These are phyloP conservation scores for Wickerhamomyces ciferrii DNA, from an alignment of 805 yeast species.

Conservation along the genomic window DNA sequence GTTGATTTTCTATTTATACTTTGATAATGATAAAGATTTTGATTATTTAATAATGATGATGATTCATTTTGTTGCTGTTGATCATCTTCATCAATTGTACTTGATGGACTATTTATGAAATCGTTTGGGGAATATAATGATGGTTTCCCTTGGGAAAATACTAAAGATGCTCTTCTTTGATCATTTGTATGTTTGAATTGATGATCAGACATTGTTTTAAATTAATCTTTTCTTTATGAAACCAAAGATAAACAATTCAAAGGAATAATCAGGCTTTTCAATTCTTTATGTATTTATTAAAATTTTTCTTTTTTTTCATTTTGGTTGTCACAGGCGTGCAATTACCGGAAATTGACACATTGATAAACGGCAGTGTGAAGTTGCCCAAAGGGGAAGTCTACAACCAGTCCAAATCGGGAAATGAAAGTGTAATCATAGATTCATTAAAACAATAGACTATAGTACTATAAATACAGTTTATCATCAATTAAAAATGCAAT, in stretches of 20 bases:
- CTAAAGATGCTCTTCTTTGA: slow-evolving; percentile 12
- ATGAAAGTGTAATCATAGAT: too few species aligned
- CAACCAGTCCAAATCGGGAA: too few species aligned
- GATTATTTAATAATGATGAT: neutral
- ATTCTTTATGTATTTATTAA: neutral
- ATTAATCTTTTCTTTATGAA: too few species aligned
- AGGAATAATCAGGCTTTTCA: neutral
- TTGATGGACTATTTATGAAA: neutral
- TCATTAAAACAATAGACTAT: too few species aligned
- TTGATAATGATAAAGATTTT: neutral
- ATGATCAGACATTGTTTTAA: slow-evolving; percentile 6
- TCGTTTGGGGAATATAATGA: slow-evolving; percentile 13
- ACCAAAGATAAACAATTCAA: too few species aligned
- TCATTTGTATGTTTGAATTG: slow-evolving; percentile 19
- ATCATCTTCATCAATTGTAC: neutral
- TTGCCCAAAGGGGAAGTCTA: neutral
- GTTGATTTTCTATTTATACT: neutral
- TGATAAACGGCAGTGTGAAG: neutral
- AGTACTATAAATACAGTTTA: neutral
- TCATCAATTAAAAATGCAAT: slow-evolving; percentile 34
- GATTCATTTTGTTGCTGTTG: neutral
- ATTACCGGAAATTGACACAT: neutral
- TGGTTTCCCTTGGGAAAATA: slow-evolving; percentile 13
- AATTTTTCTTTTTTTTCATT: neutral
- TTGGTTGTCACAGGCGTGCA: too few species aligned